These are phyloP conservation scores for Aurantiochytrium sp. DNA, from an alignment of 108 stramenopile species.

Conservation along the genomic window DNA sequence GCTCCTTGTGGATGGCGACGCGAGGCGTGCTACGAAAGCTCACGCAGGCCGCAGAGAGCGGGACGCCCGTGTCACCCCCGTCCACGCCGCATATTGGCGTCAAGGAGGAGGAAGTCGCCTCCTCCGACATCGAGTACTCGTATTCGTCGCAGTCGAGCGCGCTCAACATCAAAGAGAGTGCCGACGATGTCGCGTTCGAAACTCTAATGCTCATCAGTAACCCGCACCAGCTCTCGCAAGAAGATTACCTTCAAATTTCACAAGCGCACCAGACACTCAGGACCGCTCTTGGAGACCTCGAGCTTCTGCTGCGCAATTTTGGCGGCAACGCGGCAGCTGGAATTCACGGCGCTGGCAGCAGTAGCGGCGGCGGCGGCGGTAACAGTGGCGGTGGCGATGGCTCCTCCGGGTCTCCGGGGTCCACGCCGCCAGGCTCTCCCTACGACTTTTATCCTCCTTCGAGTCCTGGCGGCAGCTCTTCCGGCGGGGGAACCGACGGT, in stretches of 20 bases:
- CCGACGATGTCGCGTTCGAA: constrained; percentile 5
- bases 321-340: background rate
- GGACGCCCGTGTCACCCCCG: background rate
- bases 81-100: background rate
- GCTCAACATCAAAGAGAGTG: background rate
- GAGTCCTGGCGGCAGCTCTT: background rate
- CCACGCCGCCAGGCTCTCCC: background rate
- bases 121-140: background rate
- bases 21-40: background rate
- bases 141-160: background rate
- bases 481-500: background rate
- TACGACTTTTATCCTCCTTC: background rate
- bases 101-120: background rate
- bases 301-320: background rate
- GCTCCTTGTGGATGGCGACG: background rate
- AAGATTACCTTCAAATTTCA: background rate
- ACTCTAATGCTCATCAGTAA: background rate
- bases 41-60: background rate
- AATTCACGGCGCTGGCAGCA: background rate
- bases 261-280: background rate
- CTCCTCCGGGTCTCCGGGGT: background rate
- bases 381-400: background rate
- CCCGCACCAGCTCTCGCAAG: background rate
- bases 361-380: background rate
- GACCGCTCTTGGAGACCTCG: background rate